Percentiles rank a stretch among this genome's conserved stretches.
These are phyloP conservation scores for Phytopythium ostracodes DNA, from an alignment of 352 stramenopile genomes.

Conservation along the genomic window DNA sequence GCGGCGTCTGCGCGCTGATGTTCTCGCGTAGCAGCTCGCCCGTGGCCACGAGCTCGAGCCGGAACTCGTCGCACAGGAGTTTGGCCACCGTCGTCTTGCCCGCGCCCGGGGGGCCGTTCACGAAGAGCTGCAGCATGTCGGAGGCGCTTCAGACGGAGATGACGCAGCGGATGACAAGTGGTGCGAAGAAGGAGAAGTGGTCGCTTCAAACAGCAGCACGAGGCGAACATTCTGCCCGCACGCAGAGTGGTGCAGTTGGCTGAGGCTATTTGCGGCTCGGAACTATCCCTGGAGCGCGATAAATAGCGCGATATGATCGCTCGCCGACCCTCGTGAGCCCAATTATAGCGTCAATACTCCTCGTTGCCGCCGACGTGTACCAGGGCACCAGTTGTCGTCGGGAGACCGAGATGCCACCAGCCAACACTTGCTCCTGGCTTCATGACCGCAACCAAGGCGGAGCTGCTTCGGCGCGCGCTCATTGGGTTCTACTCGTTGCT, in stretches of 20 bases:
- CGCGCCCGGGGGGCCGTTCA: slow-evolving; percentile 59
- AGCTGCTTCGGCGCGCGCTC: background rate
- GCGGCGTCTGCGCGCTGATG: slow-evolving; percentile 48
- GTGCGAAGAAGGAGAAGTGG: background rate
- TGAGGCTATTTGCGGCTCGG: background rate
- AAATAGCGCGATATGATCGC: background rate
- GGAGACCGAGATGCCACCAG: background rate
- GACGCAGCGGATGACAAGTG: background rate
- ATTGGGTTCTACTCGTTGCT: background rate
- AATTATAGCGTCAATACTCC: background rate
- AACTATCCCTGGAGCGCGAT: background rate
- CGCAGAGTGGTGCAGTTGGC: background rate
- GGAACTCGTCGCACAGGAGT: slow-evolving; percentile 49
- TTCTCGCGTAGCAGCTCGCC: slow-evolving; percentile 71
- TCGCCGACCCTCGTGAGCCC: background rate
- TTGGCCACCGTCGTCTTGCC: slow-evolving; percentile 72
- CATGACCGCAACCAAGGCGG: background rate
- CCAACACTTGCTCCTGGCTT: background rate
- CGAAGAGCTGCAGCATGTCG: slow-evolving; percentile 59
- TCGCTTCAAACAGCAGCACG: background rate
- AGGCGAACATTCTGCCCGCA: background rate
- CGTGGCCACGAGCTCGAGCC: slow-evolving; percentile 56
- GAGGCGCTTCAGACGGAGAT: too few species aligned
- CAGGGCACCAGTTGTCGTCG: background rate
- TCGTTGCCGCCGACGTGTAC: background rate